Evolutionary conservation across 352 stramenopile genomes (phyloP).

Genomic region (Globisporangium radiosum): DNA sequence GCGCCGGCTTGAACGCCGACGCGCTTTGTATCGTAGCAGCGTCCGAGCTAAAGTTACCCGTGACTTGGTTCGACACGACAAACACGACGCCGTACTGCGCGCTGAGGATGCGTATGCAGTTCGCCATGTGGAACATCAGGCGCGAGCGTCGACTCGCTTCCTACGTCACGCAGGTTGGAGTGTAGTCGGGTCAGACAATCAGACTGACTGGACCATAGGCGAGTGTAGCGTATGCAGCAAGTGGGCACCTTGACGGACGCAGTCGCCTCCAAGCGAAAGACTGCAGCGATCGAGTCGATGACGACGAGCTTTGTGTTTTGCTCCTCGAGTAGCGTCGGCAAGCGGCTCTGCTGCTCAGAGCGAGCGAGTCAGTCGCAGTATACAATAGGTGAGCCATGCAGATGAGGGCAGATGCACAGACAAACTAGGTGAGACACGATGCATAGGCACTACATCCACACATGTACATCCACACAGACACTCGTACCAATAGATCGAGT

Average conservation of each 20-base stretch:
- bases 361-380: no score
- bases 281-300: constrained; percentile 71
- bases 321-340: constrained; percentile 58
- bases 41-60: constrained; percentile 43
- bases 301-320: constrained; percentile 78
- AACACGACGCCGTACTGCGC: constrained; percentile 74
- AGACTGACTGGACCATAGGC: no score
- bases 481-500: constrained; percentile 46
- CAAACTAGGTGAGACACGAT: no score
- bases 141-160: constrained; percentile 63
- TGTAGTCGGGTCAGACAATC: no score
- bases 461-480: neutral
- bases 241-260: constrained; percentile 45
- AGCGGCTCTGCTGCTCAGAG: constrained; percentile 41
- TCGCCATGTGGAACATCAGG: constrained; percentile 77
- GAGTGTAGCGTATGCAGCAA: no score
- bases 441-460: neutral
- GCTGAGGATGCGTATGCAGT: constrained; percentile 80
- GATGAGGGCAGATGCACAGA: no score
- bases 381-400: no score
- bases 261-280: constrained; percentile 69
- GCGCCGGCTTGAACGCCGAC: constrained; percentile 40
- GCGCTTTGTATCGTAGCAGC: constrained; percentile 1
- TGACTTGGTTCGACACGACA: constrained; percentile 78
- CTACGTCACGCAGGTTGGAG: constrained; percentile 11